Base-by-base conservation (phyloP, 345 rosid species). In the Eucalyptus albens region DNA sequence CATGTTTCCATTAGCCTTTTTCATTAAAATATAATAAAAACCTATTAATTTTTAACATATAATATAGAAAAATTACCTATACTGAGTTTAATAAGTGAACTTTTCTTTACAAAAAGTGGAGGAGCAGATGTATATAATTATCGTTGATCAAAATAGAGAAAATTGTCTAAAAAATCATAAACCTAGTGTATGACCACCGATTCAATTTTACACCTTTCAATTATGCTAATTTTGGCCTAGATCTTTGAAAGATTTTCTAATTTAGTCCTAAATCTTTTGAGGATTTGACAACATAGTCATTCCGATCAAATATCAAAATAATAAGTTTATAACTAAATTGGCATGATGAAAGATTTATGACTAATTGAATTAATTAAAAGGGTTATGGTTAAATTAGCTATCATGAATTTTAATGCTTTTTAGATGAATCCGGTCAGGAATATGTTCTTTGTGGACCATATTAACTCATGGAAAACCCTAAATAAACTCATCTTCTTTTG, bases 321-420 rank as follows among this genome's bases (percentile, higher is more conserved):
- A 56, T 26, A 56, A 22, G 3, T 56, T 56, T 9, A 56, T 24
- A 0, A 56, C 6, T 24, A 24, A 56, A 56, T 56, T 56, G 0
- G 2, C 14, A 56, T 0, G 2, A 56, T 56, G 3, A 56, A 56
- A 22, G 0, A 0, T 10, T 56, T 56, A 56, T 24, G 13, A 56
- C 3, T 24, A 56, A 22, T 56, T 56, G 6, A 56, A 0, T 22
- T 9, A 24, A 56, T 24, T 24, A 56, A 56, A 56, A 56, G 0
- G 1, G 9, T 56, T 56, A 56, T 22, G 6, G 0, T 9, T 10
- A 22, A 56, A 56, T 56, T 56, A 1, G 6, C 6, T 56, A 22
- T 56, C 14, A 11, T 10, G 6, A 56, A 24, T 56, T 56, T 56
- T 56, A 56, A 56, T 6, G 29, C 29, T 24, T 22, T 56, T 56